These are phyloP conservation scores for Coniella lustricola DNA, from an alignment of 2,329 filamentous ascomycete genomes.

Conservation along the genomic window DNA sequence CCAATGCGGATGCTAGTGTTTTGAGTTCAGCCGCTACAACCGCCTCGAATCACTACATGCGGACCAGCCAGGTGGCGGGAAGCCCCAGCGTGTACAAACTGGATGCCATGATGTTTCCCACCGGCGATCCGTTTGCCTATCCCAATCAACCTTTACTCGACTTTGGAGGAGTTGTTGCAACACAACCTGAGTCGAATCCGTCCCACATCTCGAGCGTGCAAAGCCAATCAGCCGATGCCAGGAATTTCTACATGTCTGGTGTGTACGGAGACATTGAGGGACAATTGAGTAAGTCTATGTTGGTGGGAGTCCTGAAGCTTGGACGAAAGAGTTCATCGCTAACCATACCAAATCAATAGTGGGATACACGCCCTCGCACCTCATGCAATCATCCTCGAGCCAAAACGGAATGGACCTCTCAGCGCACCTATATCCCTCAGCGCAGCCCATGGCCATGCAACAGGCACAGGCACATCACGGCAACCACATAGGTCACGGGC, in stretches of 20 bases:
- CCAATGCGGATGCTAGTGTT: slow-evolving; percentile 29
- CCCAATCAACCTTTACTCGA: slow-evolving; percentile 68
- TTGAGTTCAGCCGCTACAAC: slow-evolving; percentile 25
- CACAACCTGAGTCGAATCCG: slow-evolving; percentile 26
- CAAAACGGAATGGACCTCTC: slow-evolving; percentile 36
- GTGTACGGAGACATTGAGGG: slow-evolving; percentile 63
- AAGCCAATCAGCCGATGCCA: slow-evolving; percentile 27
- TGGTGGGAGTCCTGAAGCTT: too few relatives aligned
- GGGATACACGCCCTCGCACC: slow-evolving; percentile 62
- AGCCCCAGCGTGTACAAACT: slow-evolving; percentile 53
- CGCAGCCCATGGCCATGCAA: slow-evolving; percentile 35
- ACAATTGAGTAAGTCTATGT: slow-evolving; percentile 48
- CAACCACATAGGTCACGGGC: slow-evolving; percentile 18
- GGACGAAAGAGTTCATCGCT: too few relatives aligned
- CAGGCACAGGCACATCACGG: slow-evolving; percentile 25
- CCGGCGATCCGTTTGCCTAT: slow-evolving; percentile 71
- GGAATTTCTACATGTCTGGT: slow-evolving; percentile 45
- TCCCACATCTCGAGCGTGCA: slow-evolving; percentile 26
- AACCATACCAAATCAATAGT: slow-evolving; percentile 25
- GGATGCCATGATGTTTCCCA: slow-evolving; percentile 74
- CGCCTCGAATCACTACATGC: slow-evolving; percentile 18
- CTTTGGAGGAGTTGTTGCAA: slow-evolving; percentile 32
- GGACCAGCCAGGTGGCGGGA: slow-evolving; percentile 24
- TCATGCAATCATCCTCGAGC: slow-evolving; percentile 46
- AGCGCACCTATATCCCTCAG: slow-evolving; percentile 37